Evolutionary conservation across 768 basidiomycete species (phyloP).

Genomic region (Amanita pseudoporphyria): DNA sequence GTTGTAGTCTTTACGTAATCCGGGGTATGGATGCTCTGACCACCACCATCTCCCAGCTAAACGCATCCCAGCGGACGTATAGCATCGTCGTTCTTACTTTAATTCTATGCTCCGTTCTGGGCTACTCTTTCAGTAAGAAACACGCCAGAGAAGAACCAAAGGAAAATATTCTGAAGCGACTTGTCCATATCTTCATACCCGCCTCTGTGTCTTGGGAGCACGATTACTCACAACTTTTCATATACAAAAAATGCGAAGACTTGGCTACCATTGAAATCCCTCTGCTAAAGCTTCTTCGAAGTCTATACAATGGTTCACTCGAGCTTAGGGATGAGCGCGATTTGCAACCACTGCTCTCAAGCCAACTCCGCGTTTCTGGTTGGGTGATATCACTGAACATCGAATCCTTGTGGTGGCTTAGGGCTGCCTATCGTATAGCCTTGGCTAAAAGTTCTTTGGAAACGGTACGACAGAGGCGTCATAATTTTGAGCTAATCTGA

Average conservation of each 20-base stretch:
- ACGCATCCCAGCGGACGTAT: too few species aligned
- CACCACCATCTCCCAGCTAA: too few species aligned
- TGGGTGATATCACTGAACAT: not conserved
- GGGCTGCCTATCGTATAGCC: not conserved
- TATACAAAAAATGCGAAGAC: not conserved
- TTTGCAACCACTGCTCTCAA: not conserved
- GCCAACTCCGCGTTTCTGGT: not conserved
- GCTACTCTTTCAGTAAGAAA: not conserved
- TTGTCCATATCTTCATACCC: not conserved
- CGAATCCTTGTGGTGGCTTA: not conserved
- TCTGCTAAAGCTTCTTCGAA: not conserved
- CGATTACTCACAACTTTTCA: slow-evolving; percentile 1
- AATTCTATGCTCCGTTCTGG: too few species aligned
- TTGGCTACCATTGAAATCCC: not conserved
- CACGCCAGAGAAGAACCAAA: not conserved
- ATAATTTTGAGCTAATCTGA: not conserved
- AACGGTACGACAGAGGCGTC: not conserved
- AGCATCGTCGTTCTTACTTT: too few species aligned
- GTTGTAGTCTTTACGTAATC: too few species aligned
- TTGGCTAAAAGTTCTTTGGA: not conserved
- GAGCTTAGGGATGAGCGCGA: slow-evolving; percentile 3
- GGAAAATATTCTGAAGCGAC: not conserved
- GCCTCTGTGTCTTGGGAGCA: slow-evolving; percentile 7
- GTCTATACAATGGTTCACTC: not conserved
- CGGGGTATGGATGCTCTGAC: too few species aligned